Conservation (phyloP, 2,329 filamentous ascomycete species). For the Aphanocladium album region DNA sequence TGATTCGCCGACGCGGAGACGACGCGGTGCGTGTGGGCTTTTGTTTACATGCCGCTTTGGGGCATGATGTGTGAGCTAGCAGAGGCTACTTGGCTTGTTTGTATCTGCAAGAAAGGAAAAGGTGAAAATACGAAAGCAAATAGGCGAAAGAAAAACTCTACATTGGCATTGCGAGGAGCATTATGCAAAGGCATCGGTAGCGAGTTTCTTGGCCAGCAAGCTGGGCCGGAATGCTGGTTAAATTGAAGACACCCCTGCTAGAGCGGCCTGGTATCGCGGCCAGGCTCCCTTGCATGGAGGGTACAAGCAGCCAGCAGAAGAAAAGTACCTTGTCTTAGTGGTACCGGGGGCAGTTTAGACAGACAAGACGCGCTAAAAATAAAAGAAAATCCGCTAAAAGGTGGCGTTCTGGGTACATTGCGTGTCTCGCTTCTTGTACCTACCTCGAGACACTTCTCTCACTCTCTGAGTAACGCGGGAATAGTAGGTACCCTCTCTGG, state of each 20-base stretch:
- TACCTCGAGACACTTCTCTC: background rate
- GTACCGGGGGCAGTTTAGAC: background rate
- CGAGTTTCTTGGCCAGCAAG: background rate
- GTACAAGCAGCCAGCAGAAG: background rate
- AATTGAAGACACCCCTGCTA: slow-evolving; percentile 9
- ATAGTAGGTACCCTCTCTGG: background rate
- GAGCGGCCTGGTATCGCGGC: slow-evolving; percentile 11
- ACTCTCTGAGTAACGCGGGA: background rate
- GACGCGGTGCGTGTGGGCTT: slow-evolving; percentile 9
- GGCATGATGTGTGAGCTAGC: slow-evolving; percentile 7
- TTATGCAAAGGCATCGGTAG: background rate
- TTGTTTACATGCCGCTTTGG: slow-evolving; percentile 12
- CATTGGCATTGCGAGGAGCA: background rate
- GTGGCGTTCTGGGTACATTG: background rate
- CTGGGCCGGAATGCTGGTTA: slow-evolving; percentile 2
- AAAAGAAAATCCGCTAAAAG: background rate
- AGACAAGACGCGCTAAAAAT: background rate
- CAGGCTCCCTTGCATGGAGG: background rate
- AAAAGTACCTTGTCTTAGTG: slow-evolving; percentile 12
- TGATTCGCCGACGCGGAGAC: slow-evolving; percentile 11
- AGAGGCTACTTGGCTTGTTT: slow-evolving; percentile 1
- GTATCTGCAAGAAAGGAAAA: background rate
- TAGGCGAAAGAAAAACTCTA: background rate
- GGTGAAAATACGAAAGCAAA: background rate
- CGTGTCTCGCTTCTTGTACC: background rate